Base-by-base conservation (phyloP, 805 yeast species). In the Clavispora fructus region DNA sequence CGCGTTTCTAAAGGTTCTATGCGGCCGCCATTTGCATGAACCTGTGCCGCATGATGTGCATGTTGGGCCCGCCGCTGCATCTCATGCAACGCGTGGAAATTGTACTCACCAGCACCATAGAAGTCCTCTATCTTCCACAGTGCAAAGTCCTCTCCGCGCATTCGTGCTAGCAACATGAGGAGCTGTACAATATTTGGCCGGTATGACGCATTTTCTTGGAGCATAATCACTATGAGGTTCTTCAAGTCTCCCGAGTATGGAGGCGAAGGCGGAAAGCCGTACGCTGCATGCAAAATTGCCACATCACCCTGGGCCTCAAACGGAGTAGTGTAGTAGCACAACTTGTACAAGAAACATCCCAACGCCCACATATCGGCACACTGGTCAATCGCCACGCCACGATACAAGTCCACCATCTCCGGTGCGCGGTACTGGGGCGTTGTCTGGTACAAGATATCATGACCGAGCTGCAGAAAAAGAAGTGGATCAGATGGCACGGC, bases 351-450 rank as follows among this genome's bases (percentile, higher is more conserved):
- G 51, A 94, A 87, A 29, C 94, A 84, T 10, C 99, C 99, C 41
- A 92, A 69, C 0, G 99, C 99, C 99, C 99, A 92, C 41, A 92
- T 87, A 67, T 92, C 99, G 7, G 92, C 77, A 64, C 89, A 89
- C 58, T 91, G 95, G 64, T 92, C 94, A 35, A 92, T 86, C 1
- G 97, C 94, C 40, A 82, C 69, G 7, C 90, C 87, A 40, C 89
- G 73, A 61, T 85, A 84, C 25, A 91, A 74, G 65, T 92, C 97
- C 46, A 92, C 79, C 98, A 92, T 94, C 62, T 92, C 99, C 0
- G 99, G 99, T 0, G 95, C 75, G 52, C 99, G 74, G 62, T 92
- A 92, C 64, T 94, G 99, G 13, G 96, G 96, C 4, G 99, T 92
- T 0, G 99, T 92, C 60, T 92, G 95, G 52, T 83, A 81, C 58